Evolutionary conservation across 2,329 filamentous ascomycete species (phyloP), one percentile per base, ranked within the genome.

Genomic region (Neofusicoccum sp.): DNA sequence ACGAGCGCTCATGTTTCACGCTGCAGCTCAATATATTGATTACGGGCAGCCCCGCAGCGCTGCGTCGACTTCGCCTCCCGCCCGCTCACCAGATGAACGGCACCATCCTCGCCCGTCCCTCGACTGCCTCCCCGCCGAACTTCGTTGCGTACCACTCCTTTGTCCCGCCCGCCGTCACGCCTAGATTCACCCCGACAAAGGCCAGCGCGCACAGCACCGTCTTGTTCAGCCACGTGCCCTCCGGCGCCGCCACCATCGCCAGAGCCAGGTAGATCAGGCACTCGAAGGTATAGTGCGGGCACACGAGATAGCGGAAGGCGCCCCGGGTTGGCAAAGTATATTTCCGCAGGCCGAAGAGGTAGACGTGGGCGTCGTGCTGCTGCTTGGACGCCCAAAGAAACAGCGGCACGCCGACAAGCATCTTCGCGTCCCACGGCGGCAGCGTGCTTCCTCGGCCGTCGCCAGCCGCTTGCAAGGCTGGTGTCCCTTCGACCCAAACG

Each of bases 221-320:
- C 73, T 80, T 85, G 76, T 97, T 97, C 64, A 92, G 74, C 62
- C 84, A 66, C 36, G 80, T 77, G 9, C 87, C 89, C 6, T 78
- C 70, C 0, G 93, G 93, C 1, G 93, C 92, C 34, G 89, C 87
- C 43, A 90, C 75, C 49, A 95, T 77, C 2, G 92, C 85, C 67
- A 99, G 78, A n/a, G 89, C 84, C 22, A 93, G 73, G 74, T 99
- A 98, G 64, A 97, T 86, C 44, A 90, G 74, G 72, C 91, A 93
- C 78, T 98, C 95, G 71, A 89, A 92, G 3, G 90, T 90, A 76
- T 98, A 99, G 77, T 99, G 95, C 16, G 95, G 93, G 69, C 91
- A 96, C 43, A 97, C 78, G 28, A 96, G 76, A 63, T 83, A 81
- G 48, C 81, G 81, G 76, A 98, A 99, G 63, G 90, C 78, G 2